These are phyloP conservation scores for Arthromyces matolae DNA, from an alignment of 768 basidiomycete species.

Conservation along the genomic window DNA sequence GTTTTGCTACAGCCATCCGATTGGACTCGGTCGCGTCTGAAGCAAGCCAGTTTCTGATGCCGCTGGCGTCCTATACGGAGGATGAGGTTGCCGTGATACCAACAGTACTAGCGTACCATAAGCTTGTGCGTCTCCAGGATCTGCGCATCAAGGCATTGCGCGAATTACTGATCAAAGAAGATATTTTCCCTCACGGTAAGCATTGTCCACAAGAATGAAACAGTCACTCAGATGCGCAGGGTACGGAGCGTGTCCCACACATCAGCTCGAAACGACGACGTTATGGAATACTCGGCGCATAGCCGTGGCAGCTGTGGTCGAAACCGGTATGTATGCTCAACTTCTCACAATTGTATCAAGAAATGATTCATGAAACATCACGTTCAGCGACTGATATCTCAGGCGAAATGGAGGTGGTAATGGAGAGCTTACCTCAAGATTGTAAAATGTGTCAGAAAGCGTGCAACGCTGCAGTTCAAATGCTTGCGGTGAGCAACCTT, in stretches of 20 bases:
- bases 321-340: constrained; percentile 41
- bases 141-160: constrained; percentile 51
- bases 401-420: constrained; percentile 59
- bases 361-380: constrained; percentile 7
- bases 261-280: constrained; percentile 39
- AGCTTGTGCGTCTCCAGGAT: constrained; percentile 56
- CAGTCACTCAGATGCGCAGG: constrained; percentile 21
- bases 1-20: constrained; percentile 42
- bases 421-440: constrained; percentile 35
- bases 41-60: constrained; percentile 58
- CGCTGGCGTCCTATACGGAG: constrained; percentile 50
- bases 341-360: neutral
- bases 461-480: constrained; percentile 58
- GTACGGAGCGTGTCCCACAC: constrained; percentile 60
- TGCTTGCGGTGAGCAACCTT: constrained; percentile 68
- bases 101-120: constrained; percentile 59
- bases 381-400: constrained; percentile 59
- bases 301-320: constrained; percentile 42
- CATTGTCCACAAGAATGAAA: constrained; percentile 2
- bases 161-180: constrained; percentile 50
- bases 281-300: constrained; percentile 53
- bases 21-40: constrained; percentile 48
- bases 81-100: constrained; percentile 53
- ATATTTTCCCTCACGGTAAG: constrained; percentile 66
- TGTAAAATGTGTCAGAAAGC: constrained; percentile 60